Evolutionary conservation across 306 rosid species (phyloP).

Genomic region (Vicia faba): DNA sequence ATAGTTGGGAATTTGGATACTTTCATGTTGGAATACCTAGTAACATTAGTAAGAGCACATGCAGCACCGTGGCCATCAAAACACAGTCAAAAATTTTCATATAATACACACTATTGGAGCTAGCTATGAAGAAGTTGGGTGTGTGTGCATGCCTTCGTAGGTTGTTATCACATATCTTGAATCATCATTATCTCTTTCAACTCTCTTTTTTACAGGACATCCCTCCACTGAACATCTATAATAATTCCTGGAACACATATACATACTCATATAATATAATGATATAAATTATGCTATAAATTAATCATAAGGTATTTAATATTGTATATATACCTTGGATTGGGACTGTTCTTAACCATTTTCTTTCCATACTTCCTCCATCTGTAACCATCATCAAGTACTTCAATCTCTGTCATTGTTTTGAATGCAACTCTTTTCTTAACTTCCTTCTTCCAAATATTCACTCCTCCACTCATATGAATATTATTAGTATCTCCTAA

Average conservation of each 20-base stretch:
- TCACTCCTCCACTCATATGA: constrained; percentile 31
- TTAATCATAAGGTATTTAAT: not conserved
- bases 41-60: not conserved
- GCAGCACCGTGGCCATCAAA: not conserved
- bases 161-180: constrained; percentile 77
- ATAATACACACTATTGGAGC: not conserved
- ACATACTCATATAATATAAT: not conserved
- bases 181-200: constrained; percentile 87
- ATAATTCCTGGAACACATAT: constrained; percentile 65
- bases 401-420: constrained; percentile 75
- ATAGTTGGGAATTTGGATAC: not conserved
- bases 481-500: constrained; percentile 1
- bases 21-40: not conserved
- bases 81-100: not conserved
- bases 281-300: not conserved
- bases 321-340: constrained; percentile 62
- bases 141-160: constrained; percentile 85
- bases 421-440: constrained; percentile 72
- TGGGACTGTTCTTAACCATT: constrained; percentile 87
- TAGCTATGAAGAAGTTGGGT: constrained; percentile 43
- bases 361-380: constrained; percentile 99
- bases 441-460: constrained; percentile 39
- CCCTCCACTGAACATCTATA: constrained; percentile 83
- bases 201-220: constrained; percentile 89
- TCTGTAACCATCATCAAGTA: constrained; percentile 81